These are phyloP conservation scores for Thelonectria rubi DNA, from an alignment of 2,329 filamentous ascomycete species.

Conservation along the genomic window DNA sequence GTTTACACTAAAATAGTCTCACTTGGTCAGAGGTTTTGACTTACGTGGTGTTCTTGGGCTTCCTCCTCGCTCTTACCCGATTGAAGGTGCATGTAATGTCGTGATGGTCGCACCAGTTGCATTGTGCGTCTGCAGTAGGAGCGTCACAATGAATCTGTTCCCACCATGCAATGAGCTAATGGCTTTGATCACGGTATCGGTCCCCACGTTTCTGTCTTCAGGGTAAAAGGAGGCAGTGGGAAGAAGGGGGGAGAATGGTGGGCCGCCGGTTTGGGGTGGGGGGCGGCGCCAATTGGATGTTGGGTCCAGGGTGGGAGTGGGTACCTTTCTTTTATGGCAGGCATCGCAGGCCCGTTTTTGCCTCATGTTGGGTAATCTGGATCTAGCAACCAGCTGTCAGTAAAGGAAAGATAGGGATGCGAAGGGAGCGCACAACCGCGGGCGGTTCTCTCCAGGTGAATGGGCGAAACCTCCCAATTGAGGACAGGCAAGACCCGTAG, in stretches of 20 bases:
- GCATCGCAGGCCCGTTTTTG: conserved; percentile 23
- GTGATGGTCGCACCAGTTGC: conserved; percentile 23
- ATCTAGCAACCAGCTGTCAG: conserved; percentile 6
- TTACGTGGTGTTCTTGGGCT: conserved; percentile 27
- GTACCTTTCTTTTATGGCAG: conserved; percentile 24
- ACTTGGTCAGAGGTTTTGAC: conserved; percentile 8
- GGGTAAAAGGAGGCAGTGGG: not conserved
- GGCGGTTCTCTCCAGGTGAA: too few relatives aligned
- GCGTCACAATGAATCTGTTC: conserved; percentile 20
- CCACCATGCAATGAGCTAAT: not conserved
- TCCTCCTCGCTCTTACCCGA: conserved; percentile 36
- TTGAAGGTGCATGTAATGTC: conserved; percentile 31
- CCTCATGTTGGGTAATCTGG: conserved; percentile 12
- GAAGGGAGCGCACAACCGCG: too few relatives aligned
- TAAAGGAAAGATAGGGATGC: not conserved
- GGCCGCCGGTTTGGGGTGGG: too few relatives aligned
- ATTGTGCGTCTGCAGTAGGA: conserved; percentile 5
- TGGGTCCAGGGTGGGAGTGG: conserved; percentile 1
- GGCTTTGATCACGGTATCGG: conserved; percentile 1
- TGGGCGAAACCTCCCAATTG: conserved; percentile 1
- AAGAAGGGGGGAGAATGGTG: too few relatives aligned
- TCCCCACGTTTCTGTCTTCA: conserved; percentile 1
- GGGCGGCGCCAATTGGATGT: not conserved
- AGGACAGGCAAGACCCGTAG: not conserved
- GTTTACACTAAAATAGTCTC: not conserved